Conservation (phyloP, 78 protist genomes). For the slime mould (Dictyostelium discoideum) region DNA sequence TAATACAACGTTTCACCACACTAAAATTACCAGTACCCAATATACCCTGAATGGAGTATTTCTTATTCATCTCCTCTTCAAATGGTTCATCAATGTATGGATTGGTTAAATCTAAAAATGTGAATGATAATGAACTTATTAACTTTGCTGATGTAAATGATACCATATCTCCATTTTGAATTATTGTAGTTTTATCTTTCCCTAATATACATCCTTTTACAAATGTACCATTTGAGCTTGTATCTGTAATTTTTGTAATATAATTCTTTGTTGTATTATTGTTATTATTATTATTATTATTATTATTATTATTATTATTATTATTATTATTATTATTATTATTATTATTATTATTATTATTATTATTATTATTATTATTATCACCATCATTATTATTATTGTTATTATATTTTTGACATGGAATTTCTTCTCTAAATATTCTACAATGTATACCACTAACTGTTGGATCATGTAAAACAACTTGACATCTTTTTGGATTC, state of each 20-base stretch:
- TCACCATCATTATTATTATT: not conserved
- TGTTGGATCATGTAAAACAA: slow-evolving; percentile 25
- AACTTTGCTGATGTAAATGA: slow-evolving; percentile 49
- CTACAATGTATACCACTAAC: slow-evolving; percentile 70
- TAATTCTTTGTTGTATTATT: not conserved
- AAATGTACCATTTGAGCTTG: slow-evolving; percentile 53
- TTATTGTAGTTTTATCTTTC: slow-evolving; percentile 33
- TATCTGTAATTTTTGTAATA: slow-evolving; percentile 24
- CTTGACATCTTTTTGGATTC: slow-evolving; percentile 30
- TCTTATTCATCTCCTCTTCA: slow-evolving; percentile 34
- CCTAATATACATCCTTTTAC: slow-evolving; percentile 36
- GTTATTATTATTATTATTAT: not conserved
- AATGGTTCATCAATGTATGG: not conserved
- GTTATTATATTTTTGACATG: not conserved
- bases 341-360: not conserved
- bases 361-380: not conserved
- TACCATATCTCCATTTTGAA: slow-evolving; percentile 51
- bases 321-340: not conserved
- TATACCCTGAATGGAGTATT: slow-evolving; percentile 36
- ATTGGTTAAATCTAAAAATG: slow-evolving; percentile 24
- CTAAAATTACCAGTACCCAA: slow-evolving; percentile 74
- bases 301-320: not conserved
- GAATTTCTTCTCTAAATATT: not conserved
- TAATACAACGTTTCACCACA: slow-evolving; percentile 57
- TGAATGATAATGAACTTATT: slow-evolving; percentile 30